phyloP scores from a whole-genome alignment of 345 rosid genomes.

The Populus pruinosa region DNA sequence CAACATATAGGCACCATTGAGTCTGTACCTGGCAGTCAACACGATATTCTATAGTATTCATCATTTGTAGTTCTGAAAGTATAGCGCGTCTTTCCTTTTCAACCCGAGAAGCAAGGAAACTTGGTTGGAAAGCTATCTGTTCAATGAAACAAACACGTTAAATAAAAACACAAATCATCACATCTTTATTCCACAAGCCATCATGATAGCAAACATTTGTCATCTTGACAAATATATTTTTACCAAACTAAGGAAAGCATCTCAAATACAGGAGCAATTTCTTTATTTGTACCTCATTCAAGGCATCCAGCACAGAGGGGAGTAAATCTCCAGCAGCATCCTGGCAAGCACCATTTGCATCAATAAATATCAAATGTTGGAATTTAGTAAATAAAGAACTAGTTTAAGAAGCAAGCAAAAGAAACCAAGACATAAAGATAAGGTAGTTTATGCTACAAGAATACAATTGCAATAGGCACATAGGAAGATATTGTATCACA shows the following conservation, averaged over 20 bases:
- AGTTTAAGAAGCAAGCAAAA: background rate
- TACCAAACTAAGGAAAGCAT: slow-evolving; percentile 3
- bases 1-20: slow-evolving; percentile 14
- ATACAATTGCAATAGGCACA: background rate
- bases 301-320: slow-evolving; percentile 82
- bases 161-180: background rate
- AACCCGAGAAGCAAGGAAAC: slow-evolving; percentile 89
- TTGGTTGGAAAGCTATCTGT: slow-evolving; percentile 96
- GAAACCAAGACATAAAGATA: background rate
- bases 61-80: slow-evolving; percentile 98
- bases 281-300: slow-evolving; percentile 70
- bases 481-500: background rate
- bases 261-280: background rate
- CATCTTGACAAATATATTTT: background rate
- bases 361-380: slow-evolving; percentile 8
- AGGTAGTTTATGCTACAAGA: background rate
- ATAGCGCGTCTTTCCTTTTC: slow-evolving; percentile 99
- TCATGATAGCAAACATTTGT: background rate
- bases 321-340: slow-evolving; percentile 79
- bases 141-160: slow-evolving; percentile 9
- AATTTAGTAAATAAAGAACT: background rate
- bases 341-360: slow-evolving; percentile 43
- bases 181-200: background rate
- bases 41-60: slow-evolving; percentile 99
- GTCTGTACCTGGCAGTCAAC: slow-evolving; percentile 92